Base-by-base conservation (phyloP, 2,329 filamentous ascomycete genomes). In the Alternaria solani region DNA sequence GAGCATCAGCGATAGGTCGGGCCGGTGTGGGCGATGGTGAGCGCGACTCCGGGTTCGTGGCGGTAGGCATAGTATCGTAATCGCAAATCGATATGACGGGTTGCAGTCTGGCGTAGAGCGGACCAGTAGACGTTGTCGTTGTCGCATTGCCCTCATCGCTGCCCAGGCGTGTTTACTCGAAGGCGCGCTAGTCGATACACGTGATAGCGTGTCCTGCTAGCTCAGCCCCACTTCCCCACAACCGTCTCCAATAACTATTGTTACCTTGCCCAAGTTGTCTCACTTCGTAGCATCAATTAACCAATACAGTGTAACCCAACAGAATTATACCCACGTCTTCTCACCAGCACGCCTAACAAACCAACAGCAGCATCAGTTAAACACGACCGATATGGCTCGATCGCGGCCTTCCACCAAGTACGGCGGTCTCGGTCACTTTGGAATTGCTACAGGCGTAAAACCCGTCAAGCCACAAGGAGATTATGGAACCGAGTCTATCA, bases 1-100 rank as follows among this genome's bases (percentile, higher is more conserved):
- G 87, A 1, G 85, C 79, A 32, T 83, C 78, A 43, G 85, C 77
- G 53, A 86, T 77, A 12, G 87, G 85, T 6, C 85, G 83, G n/a
- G 81, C 78, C 12, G 81, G 80, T 4, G 80, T 81, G 11, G 85
- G 86, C 32, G 85, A 87, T 3, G 84, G 83, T 12, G 80, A 81
- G 59, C 77, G 78, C 36, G 76, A 76, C 38, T 68, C 59, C 16
- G 67, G 52, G 4, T 71, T 64, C 5, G 72, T 71, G 25, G 73
- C 71, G 44, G 71, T 64, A 25, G 76, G 72, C 75, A 78, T 78
- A 42, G 26, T 65, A 23, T 5, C 25, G 32, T 49, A n/a, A 36
- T 25, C 20, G 8, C 30, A n/a, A 23, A 12, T 2, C 39, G 14
- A 16, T 49, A 25, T 25, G 46, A 25, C 20, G 46, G 14, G 23